These are phyloP conservation scores for Sporisorium exsertum DNA, from an alignment of 1,284 basidiomycete genomes.

Conservation along the genomic window DNA sequence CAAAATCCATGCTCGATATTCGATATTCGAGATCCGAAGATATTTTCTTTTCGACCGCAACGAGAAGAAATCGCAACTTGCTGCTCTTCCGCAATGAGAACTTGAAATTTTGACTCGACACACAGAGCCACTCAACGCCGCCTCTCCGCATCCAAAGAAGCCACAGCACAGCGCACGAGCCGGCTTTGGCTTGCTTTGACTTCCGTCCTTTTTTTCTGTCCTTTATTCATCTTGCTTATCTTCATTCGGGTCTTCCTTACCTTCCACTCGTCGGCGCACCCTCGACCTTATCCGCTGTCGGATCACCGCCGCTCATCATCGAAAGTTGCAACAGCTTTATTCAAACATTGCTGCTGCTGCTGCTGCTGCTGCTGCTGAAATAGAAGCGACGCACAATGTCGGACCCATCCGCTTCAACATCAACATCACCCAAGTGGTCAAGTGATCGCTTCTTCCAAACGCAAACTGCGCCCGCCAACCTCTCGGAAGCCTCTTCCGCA, in stretches of 20 bases:
- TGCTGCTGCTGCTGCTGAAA: too few relatives aligned
- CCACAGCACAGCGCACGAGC: conserved; percentile 22
- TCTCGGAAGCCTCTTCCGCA: conserved; percentile 29
- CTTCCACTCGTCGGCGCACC: background rate
- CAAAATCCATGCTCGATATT: background rate
- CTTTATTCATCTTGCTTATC: background rate
- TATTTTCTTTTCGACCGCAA: background rate
- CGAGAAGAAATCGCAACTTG: background rate
- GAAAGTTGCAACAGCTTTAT: too few relatives aligned
- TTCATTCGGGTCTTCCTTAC: background rate
- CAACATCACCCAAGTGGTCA: conserved; percentile 40
- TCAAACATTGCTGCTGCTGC: too few relatives aligned
- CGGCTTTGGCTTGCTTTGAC: conserved; percentile 1
- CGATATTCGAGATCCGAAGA: conserved; percentile 19
- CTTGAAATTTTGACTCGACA: background rate
- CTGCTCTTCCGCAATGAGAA: background rate
- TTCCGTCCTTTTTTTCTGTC: background rate
- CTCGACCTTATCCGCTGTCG: background rate
- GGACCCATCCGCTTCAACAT: conserved; percentile 26
- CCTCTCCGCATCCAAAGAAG: background rate
- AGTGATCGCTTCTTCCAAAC: conserved; percentile 61
- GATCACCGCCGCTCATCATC: background rate
- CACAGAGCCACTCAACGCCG: background rate
- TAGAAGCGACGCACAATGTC: conserved; percentile 21
- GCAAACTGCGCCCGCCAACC: conserved; percentile 47